Evolutionary conservation across 2,329 filamentous ascomycete genomes (phyloP), one percentile per base, ranked within the genome.

Genomic region (Sodiomyces alkalinus): DNA sequence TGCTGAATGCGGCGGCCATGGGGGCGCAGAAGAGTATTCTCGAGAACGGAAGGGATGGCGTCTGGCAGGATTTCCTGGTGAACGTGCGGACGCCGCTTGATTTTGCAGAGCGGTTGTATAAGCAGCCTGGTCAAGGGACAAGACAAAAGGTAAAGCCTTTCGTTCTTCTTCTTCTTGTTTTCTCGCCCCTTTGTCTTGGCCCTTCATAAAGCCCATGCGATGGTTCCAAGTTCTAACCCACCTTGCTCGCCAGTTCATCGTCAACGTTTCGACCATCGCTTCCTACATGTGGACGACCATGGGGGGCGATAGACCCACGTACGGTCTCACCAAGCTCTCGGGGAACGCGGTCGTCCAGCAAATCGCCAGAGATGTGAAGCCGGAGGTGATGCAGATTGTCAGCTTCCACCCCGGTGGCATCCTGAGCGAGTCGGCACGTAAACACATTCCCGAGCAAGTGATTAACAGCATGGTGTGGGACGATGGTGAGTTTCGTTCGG

Each of bases 251-350:
- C 22, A 49, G 43, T 48, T 43, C 11, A 39, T 55, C 11, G 28
- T 54, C 27, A 45, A 50, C 28, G 30, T 52, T 5, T 48, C 51
- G 2, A 46, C 42, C 23, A 17, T 26, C 4, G 31, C 26, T 10
- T 16, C 19, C 6, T 36, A 36, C 17, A 36, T 36, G 33, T 36
- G 33, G 33, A 18, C 26, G 9, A 29, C 33, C 3, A 36, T 36
- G 23, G 15, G 14, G 3, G 15, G 15, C 8, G 23, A 40, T 2
- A 41, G 41, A 4, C 42, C 44, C 2, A 41, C 35, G 3, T 60
- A 60, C 30, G 41, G 43, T 3, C 27, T 55, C 13, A 53, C 52
- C 15, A 62, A 62, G 39, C 47, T 46, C 12, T 38, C 54, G 0
- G 45, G 45, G 0, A 47, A 53, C 0, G 33, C 51, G 7, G 33